Percentiles rank a stretch among this genome's conserved stretches.
phyloP scores from a whole-genome alignment of 768 basidiomycete species.

The Candolleomyces efflorescens region DNA sequence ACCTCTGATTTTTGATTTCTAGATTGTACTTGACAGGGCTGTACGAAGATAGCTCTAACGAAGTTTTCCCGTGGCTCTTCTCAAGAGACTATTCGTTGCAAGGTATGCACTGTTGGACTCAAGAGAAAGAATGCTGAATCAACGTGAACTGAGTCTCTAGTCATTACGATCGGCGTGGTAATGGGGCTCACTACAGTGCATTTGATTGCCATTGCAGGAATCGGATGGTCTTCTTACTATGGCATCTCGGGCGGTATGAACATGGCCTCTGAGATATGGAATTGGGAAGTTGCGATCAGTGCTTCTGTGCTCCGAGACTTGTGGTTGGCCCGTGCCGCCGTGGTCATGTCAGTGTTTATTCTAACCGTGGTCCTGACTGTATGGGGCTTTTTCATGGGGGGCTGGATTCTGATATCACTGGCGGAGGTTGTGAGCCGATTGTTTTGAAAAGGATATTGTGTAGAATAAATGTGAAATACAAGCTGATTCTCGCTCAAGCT shows the following conservation, averaged over 20 bases:
- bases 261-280: neutral
- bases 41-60: neutral
- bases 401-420: neutral
- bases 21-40: constrained; percentile 2
- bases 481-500: too few species aligned
- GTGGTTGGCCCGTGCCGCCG: neutral
- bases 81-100: neutral
- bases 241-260: neutral
- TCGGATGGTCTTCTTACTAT: neutral
- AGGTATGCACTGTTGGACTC: too few species aligned
- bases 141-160: neutral
- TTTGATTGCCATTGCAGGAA: neutral
- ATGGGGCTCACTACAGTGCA: neutral
- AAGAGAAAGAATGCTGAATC: too few species aligned
- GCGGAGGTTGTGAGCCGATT: neutral
- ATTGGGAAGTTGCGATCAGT: too few species aligned
- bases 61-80: neutral
- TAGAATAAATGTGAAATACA: too few species aligned
- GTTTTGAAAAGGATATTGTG: too few species aligned
- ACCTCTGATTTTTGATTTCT: neutral
- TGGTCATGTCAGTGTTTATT: neutral
- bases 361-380: neutral
- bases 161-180: neutral
- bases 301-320: neutral
- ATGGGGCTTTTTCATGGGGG: neutral